phyloP scores from a whole-genome alignment of 768 basidiomycete genomes.

The Collybia mongolica region DNA sequence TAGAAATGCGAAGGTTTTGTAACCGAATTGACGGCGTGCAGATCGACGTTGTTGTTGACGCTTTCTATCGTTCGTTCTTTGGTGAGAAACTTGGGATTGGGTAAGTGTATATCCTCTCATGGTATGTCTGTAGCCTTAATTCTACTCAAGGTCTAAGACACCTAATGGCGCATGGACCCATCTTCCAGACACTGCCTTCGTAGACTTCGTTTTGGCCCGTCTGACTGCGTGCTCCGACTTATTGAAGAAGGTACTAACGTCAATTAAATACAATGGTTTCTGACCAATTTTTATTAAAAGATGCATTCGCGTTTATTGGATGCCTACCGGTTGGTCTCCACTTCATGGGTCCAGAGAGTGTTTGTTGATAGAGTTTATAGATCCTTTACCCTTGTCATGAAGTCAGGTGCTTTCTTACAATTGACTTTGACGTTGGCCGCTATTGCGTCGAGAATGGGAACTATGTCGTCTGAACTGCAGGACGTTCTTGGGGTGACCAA shows the following conservation, averaged over 20 bases:
- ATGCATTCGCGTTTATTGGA: constrained; percentile 19
- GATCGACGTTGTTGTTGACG: constrained; percentile 29
- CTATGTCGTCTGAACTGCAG: constrained; percentile 41
- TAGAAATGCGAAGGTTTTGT: constrained; percentile 58
- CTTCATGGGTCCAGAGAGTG: background rate
- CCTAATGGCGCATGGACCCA: constrained; percentile 67
- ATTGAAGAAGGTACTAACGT: constrained; percentile 41
- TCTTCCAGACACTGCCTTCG: constrained; percentile 39
- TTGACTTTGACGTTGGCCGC: constrained; percentile 61
- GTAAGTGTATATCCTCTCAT: constrained; percentile 27
- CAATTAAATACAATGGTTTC: background rate
- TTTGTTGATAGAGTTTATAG: constrained; percentile 29
- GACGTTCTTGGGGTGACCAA: constrained; percentile 31
- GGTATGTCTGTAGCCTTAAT: background rate
- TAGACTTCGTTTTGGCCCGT: constrained; percentile 33
- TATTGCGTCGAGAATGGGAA: constrained; percentile 56
- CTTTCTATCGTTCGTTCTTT: constrained; percentile 53
- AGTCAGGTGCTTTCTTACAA: constrained; percentile 72
- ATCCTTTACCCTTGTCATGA: constrained; percentile 61
- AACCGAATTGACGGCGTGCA: constrained; percentile 31
- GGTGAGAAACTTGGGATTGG: constrained; percentile 30
- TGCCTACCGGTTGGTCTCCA: constrained; percentile 47
- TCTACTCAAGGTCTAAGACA: constrained; percentile 41
- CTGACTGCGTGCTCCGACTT: constrained; percentile 34
- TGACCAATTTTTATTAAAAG: constrained; percentile 6